Evolutionary conservation across 371 early-diverging fungal genomes (phyloP).

Genomic region (Edhazardia aedis): DNA sequence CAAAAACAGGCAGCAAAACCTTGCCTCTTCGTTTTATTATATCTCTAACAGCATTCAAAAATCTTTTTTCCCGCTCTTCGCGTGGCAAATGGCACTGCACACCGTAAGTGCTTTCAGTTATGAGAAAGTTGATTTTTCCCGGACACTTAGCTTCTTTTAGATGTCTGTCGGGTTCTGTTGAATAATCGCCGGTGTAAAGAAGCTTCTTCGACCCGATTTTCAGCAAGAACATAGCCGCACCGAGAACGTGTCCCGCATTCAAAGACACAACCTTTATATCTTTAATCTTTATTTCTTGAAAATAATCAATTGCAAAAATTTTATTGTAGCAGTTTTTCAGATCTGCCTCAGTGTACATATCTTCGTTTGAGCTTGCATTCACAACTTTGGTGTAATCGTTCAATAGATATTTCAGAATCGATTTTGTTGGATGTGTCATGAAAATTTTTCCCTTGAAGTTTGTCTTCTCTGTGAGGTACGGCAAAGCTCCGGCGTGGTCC

Average conservation of each 20-base stretch:
- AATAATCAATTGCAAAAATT: conserved; percentile 78
- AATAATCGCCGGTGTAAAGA: conserved; percentile 96
- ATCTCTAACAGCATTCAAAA: conserved; percentile 65
- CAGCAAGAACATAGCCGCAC: conserved; percentile 96
- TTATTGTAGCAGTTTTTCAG: conserved; percentile 64
- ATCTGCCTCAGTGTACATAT: conserved; percentile 80
- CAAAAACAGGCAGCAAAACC: conserved; percentile 92
- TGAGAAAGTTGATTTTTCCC: conserved; percentile 67
- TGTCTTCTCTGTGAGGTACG: conserved; percentile 89
- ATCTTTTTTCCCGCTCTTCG: conserved; percentile 71
- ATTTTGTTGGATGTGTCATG: conserved; percentile 98
- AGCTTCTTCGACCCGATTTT: conserved; percentile 81
- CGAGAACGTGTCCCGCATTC: conserved; percentile 96
- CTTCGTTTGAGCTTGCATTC: conserved; percentile 60
- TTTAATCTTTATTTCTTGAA: conserved; percentile 76
- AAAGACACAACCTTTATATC: conserved; percentile 81
- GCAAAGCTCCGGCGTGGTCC: conserved; percentile 95
- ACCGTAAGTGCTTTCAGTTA: conserved; percentile 94
- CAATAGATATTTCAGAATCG: conserved; percentile 87
- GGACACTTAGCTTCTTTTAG: conserved; percentile 90
- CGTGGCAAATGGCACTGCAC: conserved; percentile 87
- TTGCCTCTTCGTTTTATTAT: conserved; percentile 82
- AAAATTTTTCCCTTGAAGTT: conserved; percentile 86
- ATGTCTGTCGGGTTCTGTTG: conserved; percentile 95
- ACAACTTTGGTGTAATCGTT: conserved; percentile 62